Conservation (phyloP, 768 basidiomycete species). For the Podaxis sp. region DNA sequence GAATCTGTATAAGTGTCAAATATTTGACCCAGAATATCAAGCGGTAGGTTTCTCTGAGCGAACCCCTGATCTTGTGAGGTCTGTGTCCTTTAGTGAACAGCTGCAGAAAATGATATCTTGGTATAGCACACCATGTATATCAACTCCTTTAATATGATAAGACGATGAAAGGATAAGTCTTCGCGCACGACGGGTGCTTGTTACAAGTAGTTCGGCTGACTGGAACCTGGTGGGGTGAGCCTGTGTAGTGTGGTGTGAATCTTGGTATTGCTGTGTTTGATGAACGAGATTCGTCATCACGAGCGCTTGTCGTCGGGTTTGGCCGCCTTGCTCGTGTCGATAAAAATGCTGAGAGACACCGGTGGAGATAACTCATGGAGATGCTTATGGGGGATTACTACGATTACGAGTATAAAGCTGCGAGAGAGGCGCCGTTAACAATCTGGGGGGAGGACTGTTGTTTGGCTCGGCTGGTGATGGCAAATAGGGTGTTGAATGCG, state of each 20-base stretch:
- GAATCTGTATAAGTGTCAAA: not conserved
- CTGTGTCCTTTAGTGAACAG: not conserved
- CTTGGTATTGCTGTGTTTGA: not conserved
- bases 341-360: not conserved
- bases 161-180: not conserved
- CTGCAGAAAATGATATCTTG: not conserved
- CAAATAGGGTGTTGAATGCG: not conserved
- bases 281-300: not conserved
- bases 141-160: not conserved
- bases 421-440: not conserved
- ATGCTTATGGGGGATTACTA: not conserved
- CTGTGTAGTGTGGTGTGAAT: not conserved
- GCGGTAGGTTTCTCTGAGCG: not conserved
- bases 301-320: not conserved
- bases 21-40: not conserved
- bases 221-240: not conserved
- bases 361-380: not conserved
- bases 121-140: not conserved
- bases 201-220: not conserved
- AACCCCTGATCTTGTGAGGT: not conserved
- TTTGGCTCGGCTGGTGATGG: not conserved
- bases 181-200: not conserved
- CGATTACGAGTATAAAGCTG: not conserved
- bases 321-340: not conserved
- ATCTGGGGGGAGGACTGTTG: not conserved